These are phyloP conservation scores for Ophiostoma sp. DNA, from an alignment of 2,329 filamentous ascomycete genomes.

Conservation along the genomic window DNA sequence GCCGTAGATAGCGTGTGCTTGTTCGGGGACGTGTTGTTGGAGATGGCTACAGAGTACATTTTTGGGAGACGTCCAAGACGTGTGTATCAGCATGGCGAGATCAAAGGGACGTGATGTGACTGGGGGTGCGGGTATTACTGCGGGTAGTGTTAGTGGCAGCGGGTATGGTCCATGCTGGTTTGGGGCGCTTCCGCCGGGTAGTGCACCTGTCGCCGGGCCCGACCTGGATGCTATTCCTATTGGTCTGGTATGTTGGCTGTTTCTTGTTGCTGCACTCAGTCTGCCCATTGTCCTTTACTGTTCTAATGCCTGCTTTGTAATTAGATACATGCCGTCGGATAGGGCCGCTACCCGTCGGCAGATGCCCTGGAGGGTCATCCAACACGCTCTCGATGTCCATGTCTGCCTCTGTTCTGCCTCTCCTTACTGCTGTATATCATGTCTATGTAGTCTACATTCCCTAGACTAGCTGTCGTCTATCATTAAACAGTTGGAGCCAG, in stretches of 20 bases:
- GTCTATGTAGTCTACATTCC: neutral
- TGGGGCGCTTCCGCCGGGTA: neutral
- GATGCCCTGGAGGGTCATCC: neutral
- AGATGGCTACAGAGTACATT: too few species aligned
- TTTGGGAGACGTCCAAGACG: neutral
- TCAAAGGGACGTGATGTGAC: neutral
- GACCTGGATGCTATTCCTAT: neutral
- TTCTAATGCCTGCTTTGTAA: neutral
- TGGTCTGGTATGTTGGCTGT: neutral
- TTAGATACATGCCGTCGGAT: neutral
- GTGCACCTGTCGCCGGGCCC: neutral
- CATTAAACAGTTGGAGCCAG: neutral
- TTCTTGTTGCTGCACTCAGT: neutral
- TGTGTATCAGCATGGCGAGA: neutral
- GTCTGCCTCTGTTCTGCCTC: neutral
- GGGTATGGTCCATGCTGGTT: neutral
- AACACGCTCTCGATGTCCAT: neutral
- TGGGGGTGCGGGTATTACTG: neutral
- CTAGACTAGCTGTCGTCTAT: neutral
- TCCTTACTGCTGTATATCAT: neutral
- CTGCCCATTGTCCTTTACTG: neutral
- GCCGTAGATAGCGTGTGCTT: neutral
- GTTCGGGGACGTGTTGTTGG: neutral
- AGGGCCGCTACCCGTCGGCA: neutral
- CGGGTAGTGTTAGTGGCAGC: neutral